These are phyloP conservation scores for Backusella morwellensis DNA, from an alignment of 192 early-diverging fungal genomes.

Conservation along the genomic window DNA sequence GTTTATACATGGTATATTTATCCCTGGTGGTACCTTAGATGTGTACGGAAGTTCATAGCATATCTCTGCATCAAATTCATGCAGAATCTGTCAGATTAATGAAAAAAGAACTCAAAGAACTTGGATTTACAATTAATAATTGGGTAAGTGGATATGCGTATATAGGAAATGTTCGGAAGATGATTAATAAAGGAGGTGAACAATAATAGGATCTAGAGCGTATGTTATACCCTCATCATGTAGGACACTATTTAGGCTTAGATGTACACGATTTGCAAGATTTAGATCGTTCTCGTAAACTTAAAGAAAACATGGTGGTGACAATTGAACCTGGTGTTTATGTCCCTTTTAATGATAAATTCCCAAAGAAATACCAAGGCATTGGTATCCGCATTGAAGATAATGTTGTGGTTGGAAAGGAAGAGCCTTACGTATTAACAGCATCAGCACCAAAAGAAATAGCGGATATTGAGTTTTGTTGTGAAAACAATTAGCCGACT, in stretches of 20 bases:
- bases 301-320: slow-evolving; percentile 84
- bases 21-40: slow-evolving; percentile 34
- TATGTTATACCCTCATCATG: slow-evolving; percentile 89
- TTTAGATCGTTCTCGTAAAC: slow-evolving; percentile 64
- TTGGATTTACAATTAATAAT: slow-evolving; percentile 63
- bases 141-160: slow-evolving; percentile 35
- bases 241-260: slow-evolving; percentile 91
- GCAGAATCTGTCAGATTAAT: slow-evolving; percentile 66
- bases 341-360: slow-evolving; percentile 71
- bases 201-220: slow-evolving; percentile 67
- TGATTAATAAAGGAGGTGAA: not conserved
- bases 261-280: slow-evolving; percentile 92
- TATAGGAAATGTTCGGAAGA: not conserved
- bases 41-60: slow-evolving; percentile 48
- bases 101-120: slow-evolving; percentile 64
- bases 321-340: slow-evolving; percentile 97
- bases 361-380: slow-evolving; percentile 79
- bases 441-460: slow-evolving; percentile 81
- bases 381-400: slow-evolving; percentile 97
- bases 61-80: slow-evolving; percentile 85
- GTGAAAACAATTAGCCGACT: slow-evolving; percentile 18
- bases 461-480: slow-evolving; percentile 71
- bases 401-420: slow-evolving; percentile 80
- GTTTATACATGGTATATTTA: not conserved
- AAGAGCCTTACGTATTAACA: slow-evolving; percentile 68